A percentile compares a stretch with the other conserved stretches of the same genome.
phyloP scores from a whole-genome alignment of 2,329 filamentous ascomycete species.

The Massarina eburnea region DNA sequence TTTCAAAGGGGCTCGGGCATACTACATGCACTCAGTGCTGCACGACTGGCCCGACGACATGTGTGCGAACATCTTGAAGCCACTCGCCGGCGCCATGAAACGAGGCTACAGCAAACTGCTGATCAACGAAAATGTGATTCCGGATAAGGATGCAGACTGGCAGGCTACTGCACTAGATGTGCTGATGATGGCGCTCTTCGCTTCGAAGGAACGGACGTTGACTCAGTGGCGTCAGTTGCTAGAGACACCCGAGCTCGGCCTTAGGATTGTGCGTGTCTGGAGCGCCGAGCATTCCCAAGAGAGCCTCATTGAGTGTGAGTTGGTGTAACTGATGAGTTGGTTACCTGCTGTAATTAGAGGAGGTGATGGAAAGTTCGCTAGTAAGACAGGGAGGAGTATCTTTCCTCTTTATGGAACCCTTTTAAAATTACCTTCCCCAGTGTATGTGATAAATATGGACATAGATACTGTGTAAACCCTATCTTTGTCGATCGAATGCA shows the following conservation, averaged over 20 bases:
- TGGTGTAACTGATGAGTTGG: too few species aligned
- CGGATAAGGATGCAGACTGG: slow-evolving; percentile 1
- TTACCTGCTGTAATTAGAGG: too few species aligned
- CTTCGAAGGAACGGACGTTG: slow-evolving; percentile 1
- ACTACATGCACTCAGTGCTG: slow-evolving; percentile 13
- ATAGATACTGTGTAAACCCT: neutral
- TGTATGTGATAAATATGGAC: too few species aligned
- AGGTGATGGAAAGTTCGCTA: too few species aligned
- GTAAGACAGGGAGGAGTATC: too few species aligned
- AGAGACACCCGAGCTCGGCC: neutral
- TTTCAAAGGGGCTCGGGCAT: slow-evolving; percentile 29
- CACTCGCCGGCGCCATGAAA: slow-evolving; percentile 13
- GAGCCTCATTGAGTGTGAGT: neutral
- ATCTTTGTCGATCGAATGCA: neutral
- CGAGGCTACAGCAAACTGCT: slow-evolving; percentile 11
- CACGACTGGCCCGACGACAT: slow-evolving; percentile 17
- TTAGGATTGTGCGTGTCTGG: slow-evolving; percentile 1
- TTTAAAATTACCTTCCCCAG: too few species aligned
- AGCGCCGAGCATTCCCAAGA: neutral
- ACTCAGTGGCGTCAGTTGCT: slow-evolving; percentile 2
- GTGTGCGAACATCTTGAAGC: slow-evolving; percentile 10
- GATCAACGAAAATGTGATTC: slow-evolving; percentile 10
- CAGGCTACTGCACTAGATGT: slow-evolving; percentile 2
- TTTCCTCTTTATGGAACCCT: too few species aligned
- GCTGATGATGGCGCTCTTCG: slow-evolving; percentile 4